Evolutionary conservation across 345 rosid species (phyloP).

Genomic region (Cardamine resedifolia): DNA sequence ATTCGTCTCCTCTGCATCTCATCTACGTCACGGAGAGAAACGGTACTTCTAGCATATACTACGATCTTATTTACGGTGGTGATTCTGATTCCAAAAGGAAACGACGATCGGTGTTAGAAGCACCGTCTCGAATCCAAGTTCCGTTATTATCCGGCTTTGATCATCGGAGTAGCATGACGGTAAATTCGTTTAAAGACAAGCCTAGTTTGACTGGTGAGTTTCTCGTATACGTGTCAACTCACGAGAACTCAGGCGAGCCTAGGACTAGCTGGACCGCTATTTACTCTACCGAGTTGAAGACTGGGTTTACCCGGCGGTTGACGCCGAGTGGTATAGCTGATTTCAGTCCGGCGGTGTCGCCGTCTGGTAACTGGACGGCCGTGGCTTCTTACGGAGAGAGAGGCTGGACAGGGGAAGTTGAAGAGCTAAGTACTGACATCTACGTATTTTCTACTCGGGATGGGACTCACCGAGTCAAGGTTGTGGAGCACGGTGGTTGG

Average conservation of each 20-base stretch:
- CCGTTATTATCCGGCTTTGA: constrained; percentile 44
- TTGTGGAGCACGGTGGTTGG: constrained; percentile 87
- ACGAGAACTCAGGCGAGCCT: constrained; percentile 63
- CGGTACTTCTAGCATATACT: constrained; percentile 59
- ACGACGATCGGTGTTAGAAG: constrained; percentile 51
- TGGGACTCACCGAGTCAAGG: constrained; percentile 68
- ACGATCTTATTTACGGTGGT: constrained; percentile 47
- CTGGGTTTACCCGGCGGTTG: constrained; percentile 62
- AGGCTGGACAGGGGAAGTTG: constrained; percentile 79
- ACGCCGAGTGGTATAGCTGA: constrained; percentile 72
- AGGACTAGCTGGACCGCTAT: constrained; percentile 82
- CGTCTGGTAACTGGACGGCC: constrained; percentile 66
- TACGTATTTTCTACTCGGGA: constrained; percentile 73
- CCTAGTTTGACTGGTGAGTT: constrained; percentile 57
- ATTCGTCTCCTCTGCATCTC: constrained; percentile 45
- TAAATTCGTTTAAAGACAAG: constrained; percentile 70
- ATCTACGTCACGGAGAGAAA: constrained; percentile 78
- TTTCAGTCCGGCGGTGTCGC: constrained; percentile 85
- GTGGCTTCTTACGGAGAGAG: constrained; percentile 72
- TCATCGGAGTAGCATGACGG: constrained; percentile 36
- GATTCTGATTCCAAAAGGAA: constrained; percentile 12
- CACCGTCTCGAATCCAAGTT: constrained; percentile 47
- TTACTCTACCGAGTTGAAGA: constrained; percentile 60
- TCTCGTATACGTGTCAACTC: constrained; percentile 77
- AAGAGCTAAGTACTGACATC: constrained; percentile 71